Conservation (phyloP, 352 stramenopile genomes). For the Phytophthora palmivora region DNA sequence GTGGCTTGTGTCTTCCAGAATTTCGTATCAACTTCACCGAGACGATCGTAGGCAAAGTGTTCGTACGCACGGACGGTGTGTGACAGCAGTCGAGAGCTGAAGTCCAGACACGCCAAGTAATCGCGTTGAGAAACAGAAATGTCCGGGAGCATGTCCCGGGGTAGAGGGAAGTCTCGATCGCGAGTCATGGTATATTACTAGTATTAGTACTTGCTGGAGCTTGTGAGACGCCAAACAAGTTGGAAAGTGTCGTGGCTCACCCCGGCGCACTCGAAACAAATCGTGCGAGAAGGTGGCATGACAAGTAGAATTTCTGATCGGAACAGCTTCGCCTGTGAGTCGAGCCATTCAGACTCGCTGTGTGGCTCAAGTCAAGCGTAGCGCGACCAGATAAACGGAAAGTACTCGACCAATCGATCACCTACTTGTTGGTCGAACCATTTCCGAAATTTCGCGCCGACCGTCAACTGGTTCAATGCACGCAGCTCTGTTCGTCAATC, state of each 20-base stretch:
- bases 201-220: conserved; percentile 15
- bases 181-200: conserved; percentile 44
- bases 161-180: conserved; percentile 50
- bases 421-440: conserved; percentile 11
- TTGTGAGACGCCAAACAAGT: conserved; percentile 20
- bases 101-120: conserved; percentile 42
- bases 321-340: conserved; percentile 7
- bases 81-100: conserved; percentile 42
- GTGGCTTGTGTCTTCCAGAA: conserved; percentile 51
- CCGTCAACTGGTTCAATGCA: conserved; percentile 12
- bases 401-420: conserved; percentile 15
- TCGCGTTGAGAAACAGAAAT: conserved; percentile 38
- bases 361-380: conserved; percentile 9
- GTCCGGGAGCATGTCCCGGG: conserved; percentile 44
- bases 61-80: conserved; percentile 53
- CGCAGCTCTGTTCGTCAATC: conserved; percentile 6
- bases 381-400: conserved; percentile 23
- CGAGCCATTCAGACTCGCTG: conserved; percentile 17
- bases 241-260: conserved; percentile 19
- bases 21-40: conserved; percentile 36
- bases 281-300: conserved; percentile 14
- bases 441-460: conserved; percentile 16
- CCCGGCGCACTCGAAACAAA: conserved; percentile 14
- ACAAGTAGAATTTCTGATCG: conserved; percentile 19
- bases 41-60: conserved; percentile 35